Evolutionary conservation across 176 grass and related monocot species (phyloP).

Genomic region (Aegilops tauschii): DNA sequence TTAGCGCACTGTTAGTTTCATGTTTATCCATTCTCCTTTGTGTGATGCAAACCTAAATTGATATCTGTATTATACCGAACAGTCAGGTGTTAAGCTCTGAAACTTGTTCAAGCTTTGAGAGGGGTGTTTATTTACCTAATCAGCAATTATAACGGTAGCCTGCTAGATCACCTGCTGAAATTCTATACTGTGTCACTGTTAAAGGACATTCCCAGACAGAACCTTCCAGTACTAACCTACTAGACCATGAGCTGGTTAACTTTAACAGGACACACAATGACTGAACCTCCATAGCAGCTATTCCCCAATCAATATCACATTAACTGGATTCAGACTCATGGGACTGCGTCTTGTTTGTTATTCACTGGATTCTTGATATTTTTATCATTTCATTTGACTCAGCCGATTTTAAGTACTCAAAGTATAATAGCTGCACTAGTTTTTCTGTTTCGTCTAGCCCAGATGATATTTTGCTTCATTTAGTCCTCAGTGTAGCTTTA

Average conservation of each 20-base stretch:
- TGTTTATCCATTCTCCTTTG: background rate
- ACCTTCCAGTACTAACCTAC: background rate
- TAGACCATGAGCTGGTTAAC: background rate
- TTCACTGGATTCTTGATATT: background rate
- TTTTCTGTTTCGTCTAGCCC: background rate
- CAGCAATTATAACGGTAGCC: background rate
- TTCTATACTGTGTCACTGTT: background rate
- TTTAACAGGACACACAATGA: background rate
- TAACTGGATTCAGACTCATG: background rate
- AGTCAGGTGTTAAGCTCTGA: background rate
- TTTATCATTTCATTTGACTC: background rate
- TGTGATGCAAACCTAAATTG: background rate
- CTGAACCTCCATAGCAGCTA: background rate
- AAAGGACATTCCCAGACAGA: background rate
- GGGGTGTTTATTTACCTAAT: background rate
- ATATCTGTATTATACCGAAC: background rate
- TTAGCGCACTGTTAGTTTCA: conserved; percentile 28
- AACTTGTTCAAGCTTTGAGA: background rate
- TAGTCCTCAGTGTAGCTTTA: background rate
- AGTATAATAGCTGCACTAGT: background rate
- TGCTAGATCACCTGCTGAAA: background rate
- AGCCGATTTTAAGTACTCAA: background rate
- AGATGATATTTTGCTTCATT: conserved; percentile 17
- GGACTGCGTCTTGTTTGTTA: background rate
- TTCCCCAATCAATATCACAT: background rate